These are phyloP conservation scores for Leccinum arenicola DNA, from an alignment of 768 basidiomycete species.

Conservation along the genomic window DNA sequence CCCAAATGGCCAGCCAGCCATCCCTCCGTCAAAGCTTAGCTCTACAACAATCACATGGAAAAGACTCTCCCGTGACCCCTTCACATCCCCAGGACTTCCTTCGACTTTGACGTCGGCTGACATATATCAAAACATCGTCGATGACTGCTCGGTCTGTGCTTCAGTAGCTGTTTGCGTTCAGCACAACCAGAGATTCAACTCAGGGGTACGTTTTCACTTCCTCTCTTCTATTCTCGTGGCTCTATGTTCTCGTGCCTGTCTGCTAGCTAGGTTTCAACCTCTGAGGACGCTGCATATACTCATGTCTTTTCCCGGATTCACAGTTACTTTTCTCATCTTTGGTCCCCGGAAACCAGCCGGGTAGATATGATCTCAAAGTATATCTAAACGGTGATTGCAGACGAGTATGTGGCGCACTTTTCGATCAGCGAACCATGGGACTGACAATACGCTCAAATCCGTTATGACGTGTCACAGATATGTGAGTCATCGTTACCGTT, in stretches of 20 bases:
- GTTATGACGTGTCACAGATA: constrained; percentile 37
- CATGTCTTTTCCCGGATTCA: not conserved
- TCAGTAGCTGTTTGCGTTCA: constrained; percentile 79
- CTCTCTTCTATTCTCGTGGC: not conserved
- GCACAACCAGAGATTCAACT: constrained; percentile 57
- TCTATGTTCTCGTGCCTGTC: not conserved
- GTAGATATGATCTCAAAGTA: constrained; percentile 36
- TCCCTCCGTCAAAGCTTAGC: constrained; percentile 12
- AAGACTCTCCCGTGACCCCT: constrained; percentile 13
- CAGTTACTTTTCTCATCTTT: constrained; percentile 32
- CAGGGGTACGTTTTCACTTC: constrained; percentile 42
- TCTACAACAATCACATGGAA: constrained; percentile 19
- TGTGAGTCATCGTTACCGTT: constrained; percentile 35
- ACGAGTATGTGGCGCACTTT: constrained; percentile 36
- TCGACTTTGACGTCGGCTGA: constrained; percentile 33
- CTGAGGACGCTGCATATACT: not conserved
- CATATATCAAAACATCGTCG: constrained; percentile 78
- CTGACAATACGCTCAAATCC: not conserved
- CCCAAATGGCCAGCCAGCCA: constrained; percentile 26
- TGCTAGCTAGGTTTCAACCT: not conserved
- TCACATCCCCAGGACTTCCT: constrained; percentile 41
- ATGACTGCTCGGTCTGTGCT: constrained; percentile 89
- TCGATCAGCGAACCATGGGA: not conserved
- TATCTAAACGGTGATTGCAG: constrained; percentile 45
- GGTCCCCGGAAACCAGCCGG: constrained; percentile 28